Evolutionary conservation across 2,329 filamentous ascomycete genomes (phyloP), one percentile per base, ranked within the genome.

Genomic region (Botrytis byssoidea): DNA sequence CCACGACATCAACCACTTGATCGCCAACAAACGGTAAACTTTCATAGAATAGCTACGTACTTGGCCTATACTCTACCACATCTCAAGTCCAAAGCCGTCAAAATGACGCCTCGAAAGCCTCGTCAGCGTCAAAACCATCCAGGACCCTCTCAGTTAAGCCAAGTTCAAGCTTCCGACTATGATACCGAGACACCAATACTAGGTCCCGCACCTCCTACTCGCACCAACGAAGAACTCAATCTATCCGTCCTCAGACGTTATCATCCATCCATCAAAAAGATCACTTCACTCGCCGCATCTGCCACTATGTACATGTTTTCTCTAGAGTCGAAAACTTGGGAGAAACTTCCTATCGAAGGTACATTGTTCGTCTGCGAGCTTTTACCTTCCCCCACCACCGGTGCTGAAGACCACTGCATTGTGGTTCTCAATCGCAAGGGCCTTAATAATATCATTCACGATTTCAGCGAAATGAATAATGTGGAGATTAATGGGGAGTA

Each of bases 201-300:
- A 76, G 79, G 82, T 37, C 74, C 81, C 44, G 75, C 74, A 22
- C 77, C 82, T 67, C 40, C 81, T 82, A 42, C 85, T 71, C 82
- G 93, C 77, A 91, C 91, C 76, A 96, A 95, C 82, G 92, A 92
- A 72, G 92, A 97, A 77, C 90, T 98, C 80, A 98, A 98, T 85
- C 87, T 97, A 77, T 87, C 89, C 67, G 95, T 98, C 57, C 87
- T 98, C 51, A 90, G 88, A 74, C 92, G 94, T 77, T 93, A 97
- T 84, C 89, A 93, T 74, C 92, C 94, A 46, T 87, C 89, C 74
- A 89, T 98, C 76, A 85, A 86, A 74, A 85, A 87, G 70, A 94
- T 98, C 80, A 86, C 94, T 76, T 91, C 92, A 76, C 92, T 96
- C 77, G 94, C 94, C 9, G 91, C 93, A 46, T 97, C 95, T 79